Evolutionary conservation across 1,139 yeast genomes (phyloP).

Genomic region (Yamadazyma triangularis): DNA sequence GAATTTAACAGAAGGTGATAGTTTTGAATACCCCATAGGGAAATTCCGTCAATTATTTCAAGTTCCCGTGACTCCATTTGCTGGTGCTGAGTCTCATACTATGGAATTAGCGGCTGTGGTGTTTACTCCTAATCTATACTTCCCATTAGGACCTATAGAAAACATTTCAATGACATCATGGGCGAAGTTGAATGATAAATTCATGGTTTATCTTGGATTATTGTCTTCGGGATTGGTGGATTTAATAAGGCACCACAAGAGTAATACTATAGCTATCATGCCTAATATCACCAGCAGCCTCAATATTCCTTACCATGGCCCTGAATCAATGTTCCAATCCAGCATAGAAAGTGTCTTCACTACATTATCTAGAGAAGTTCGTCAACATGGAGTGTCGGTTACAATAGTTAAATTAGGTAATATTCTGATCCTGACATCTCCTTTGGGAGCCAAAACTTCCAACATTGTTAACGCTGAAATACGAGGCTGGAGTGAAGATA

Average conservation of each 20-base stretch:
- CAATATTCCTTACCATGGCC: slow-evolving; percentile 45
- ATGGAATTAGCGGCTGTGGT: slow-evolving; percentile 53
- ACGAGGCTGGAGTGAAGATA: slow-evolving; percentile 38
- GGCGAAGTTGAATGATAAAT: slow-evolving; percentile 46
- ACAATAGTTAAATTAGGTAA: slow-evolving; percentile 49
- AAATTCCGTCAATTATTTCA: slow-evolving; percentile 40
- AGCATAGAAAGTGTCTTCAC: slow-evolving; percentile 34
- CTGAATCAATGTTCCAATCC: slow-evolving; percentile 41
- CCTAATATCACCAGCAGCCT: slow-evolving; percentile 42
- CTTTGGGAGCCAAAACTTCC: slow-evolving; percentile 23
- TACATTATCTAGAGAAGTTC: slow-evolving; percentile 35
- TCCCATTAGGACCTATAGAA: slow-evolving; percentile 69
- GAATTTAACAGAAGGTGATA: slow-evolving; percentile 24
- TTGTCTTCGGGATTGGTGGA: slow-evolving; percentile 55
- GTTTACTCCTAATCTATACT: slow-evolving; percentile 59
- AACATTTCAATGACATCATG: slow-evolving; percentile 49
- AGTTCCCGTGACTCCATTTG: slow-evolving; percentile 41
- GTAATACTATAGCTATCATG: slow-evolving; percentile 41
- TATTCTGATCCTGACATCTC: slow-evolving; percentile 32
- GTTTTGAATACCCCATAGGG: slow-evolving; percentile 25
- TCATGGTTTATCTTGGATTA: slow-evolving; percentile 44
- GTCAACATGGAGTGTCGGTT: slow-evolving; percentile 37
- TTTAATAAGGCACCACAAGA: slow-evolving; percentile 43
- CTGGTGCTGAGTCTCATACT: slow-evolving; percentile 51
- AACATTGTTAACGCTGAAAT: slow-evolving; percentile 28